Evolutionary conservation across 2,329 filamentous ascomycete genomes (phyloP).

Genomic region (Alternaria infectoria): DNA sequence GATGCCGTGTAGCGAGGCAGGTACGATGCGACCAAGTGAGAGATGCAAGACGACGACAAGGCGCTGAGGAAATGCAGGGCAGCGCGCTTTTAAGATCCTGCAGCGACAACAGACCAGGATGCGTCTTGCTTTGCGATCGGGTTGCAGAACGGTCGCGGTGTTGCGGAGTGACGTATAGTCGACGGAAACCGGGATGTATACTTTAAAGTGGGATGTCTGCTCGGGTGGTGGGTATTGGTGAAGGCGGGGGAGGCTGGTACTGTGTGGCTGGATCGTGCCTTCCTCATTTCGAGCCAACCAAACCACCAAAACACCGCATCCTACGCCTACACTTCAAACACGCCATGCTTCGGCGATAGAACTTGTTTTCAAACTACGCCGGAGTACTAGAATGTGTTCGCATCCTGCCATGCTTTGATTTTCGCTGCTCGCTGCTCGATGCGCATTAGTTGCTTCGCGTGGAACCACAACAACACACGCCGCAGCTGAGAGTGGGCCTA

Average conservation of each 20-base stretch:
- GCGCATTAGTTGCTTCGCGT: constrained; percentile 1
- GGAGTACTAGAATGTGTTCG: constrained; percentile 1
- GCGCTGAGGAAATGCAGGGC: constrained; percentile 14
- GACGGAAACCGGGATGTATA: constrained; percentile 20
- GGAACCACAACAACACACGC: constrained; percentile 4
- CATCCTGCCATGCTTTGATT: background rate
- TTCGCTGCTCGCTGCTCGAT: background rate
- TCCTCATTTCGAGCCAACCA: constrained; percentile 19
- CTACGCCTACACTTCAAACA: background rate
- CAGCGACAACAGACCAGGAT: constrained; percentile 15
- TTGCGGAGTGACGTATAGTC: constrained; percentile 31
- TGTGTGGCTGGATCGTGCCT: constrained; percentile 29
- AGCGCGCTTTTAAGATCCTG: constrained; percentile 20
- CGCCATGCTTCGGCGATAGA: background rate
- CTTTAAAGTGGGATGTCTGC: constrained; percentile 9
- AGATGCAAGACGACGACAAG: constrained; percentile 15
- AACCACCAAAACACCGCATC: background rate
- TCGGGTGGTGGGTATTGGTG: constrained; percentile 8
- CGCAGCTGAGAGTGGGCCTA: constrained; percentile 1
- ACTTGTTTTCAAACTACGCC: background rate
- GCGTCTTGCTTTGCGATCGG: constrained; percentile 20
- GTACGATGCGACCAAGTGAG: constrained; percentile 14
- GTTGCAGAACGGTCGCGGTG: constrained; percentile 13
- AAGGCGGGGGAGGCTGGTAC: constrained; percentile 35
- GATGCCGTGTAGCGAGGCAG: constrained; percentile 3